phyloP scores from a whole-genome alignment of 345 rosid species.

The Garcia nutans region DNA sequence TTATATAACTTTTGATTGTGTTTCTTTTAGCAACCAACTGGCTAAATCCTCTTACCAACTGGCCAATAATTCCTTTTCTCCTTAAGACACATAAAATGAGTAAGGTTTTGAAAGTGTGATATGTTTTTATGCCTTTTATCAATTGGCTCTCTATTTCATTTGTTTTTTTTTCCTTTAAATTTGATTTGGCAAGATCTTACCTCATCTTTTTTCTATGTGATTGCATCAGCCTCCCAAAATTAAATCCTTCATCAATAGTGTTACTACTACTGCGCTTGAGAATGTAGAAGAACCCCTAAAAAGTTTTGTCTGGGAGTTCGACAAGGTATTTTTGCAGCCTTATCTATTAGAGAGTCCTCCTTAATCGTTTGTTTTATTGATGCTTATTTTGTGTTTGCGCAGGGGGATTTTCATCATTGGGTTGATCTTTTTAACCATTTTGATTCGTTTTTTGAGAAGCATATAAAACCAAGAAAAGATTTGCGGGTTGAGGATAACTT shows the following conservation, averaged over 20 bases:
- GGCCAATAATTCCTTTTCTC: too few relatives aligned
- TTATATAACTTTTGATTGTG: too few relatives aligned
- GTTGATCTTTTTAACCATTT: conserved; percentile 93
- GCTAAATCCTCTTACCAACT: not conserved
- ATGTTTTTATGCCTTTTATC: not conserved
- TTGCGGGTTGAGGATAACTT: conserved; percentile 69
- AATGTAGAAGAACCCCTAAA: conserved; percentile 74
- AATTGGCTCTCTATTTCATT: not conserved
- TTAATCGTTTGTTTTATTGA: conserved; percentile 15
- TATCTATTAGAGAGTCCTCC: not conserved
- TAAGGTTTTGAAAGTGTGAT: not conserved
- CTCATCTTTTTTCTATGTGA: not conserved
- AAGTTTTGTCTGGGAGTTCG: conserved; percentile 86
- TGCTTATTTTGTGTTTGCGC: conserved; percentile 24
- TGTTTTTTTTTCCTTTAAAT: not conserved
- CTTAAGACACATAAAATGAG: not conserved
- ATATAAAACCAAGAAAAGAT: conserved; percentile 79
- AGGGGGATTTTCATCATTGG: conserved; percentile 99
- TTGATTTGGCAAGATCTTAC: not conserved
- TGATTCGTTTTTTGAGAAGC: conserved; percentile 90
- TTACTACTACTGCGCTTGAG: conserved; percentile 65
- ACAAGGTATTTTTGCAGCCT: conserved; percentile 55
- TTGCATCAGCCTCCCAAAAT: conserved; percentile 83
- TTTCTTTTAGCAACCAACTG: not conserved
- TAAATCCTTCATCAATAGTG: conserved; percentile 70